phyloP scores from a whole-genome alignment of 352 stramenopile species.

The Globisporangium paddicum region DNA sequence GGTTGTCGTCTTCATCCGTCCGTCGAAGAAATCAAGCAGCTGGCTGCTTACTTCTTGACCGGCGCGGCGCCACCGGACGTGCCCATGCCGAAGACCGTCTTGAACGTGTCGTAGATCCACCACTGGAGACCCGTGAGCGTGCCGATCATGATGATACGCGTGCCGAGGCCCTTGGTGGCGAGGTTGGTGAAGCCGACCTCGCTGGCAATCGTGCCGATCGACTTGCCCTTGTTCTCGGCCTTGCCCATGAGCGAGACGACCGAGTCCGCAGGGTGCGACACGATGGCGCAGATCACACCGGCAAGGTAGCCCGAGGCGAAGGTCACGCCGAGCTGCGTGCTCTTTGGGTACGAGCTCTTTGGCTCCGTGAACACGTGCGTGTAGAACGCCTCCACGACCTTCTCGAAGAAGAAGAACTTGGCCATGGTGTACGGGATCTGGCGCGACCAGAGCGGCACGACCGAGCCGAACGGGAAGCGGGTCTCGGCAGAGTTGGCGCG shows the following conservation, averaged over 20 bases:
- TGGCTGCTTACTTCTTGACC: slow-evolving; percentile 51
- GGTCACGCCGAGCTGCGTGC: slow-evolving; percentile 94
- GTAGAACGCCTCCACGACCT: slow-evolving; percentile 87
- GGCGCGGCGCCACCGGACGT: slow-evolving; percentile 80
- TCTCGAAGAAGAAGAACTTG: slow-evolving; percentile 99
- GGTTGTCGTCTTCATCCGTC: background rate
- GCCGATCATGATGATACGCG: slow-evolving; percentile 95
- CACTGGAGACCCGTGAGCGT: slow-evolving; percentile 95
- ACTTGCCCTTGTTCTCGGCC: slow-evolving; percentile 88
- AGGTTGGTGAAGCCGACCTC: slow-evolving; percentile 77
- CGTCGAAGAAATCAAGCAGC: background rate
- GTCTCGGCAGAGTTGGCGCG: slow-evolving; percentile 83
- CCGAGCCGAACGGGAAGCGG: slow-evolving; percentile 90
- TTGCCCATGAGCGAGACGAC: slow-evolving; percentile 97
- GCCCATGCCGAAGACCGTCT: slow-evolving; percentile 90
- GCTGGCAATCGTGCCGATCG: slow-evolving; percentile 85
- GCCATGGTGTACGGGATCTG: slow-evolving; percentile 99
- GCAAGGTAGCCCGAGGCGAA: slow-evolving; percentile 98
- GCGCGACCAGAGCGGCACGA: slow-evolving; percentile 88
- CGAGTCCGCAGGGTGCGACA: slow-evolving; percentile 98
- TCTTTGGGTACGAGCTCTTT: slow-evolving; percentile 90
- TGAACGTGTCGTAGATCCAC: slow-evolving; percentile 97
- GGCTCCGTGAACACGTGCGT: slow-evolving; percentile 89
- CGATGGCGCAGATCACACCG: slow-evolving; percentile 98
- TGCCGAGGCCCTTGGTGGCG: slow-evolving; percentile 87